phyloP scores from a whole-genome alignment of 345 rosid genomes.

The Sapria himalayana region DNA sequence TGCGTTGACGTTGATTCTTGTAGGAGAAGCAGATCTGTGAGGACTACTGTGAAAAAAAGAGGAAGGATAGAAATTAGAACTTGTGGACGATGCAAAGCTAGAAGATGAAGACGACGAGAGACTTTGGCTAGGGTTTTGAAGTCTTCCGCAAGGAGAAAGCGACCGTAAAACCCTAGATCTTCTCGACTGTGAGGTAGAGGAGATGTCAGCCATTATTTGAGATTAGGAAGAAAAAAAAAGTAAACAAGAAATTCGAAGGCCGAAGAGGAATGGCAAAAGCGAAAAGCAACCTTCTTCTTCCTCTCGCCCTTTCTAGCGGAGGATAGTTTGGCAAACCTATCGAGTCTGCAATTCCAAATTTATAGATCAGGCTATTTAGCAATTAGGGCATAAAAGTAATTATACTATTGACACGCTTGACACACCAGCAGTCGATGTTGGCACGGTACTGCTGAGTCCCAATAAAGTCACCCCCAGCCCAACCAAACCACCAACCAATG shows the following conservation, averaged over 20 bases:
- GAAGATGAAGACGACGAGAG: constrained; percentile 19
- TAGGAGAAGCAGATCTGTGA: constrained; percentile 42
- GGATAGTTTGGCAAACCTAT: constrained; percentile 59
- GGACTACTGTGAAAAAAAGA: constrained; percentile 9
- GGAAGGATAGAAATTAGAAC: constrained; percentile 8
- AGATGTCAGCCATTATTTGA: constrained; percentile 14
- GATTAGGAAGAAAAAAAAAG: neutral
- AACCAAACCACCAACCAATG: too few species aligned
- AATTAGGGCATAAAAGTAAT: too few species aligned
- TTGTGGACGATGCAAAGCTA: constrained; percentile 17
- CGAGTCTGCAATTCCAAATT: constrained; percentile 28
- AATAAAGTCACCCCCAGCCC: too few species aligned
- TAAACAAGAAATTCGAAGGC: neutral
- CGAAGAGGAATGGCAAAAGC: neutral
- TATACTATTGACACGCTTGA: too few species aligned
- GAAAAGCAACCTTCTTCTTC: neutral
- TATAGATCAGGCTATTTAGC: constrained; percentile 24
- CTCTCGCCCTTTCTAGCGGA: constrained; percentile 15
- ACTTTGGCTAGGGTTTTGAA: constrained; percentile 6
- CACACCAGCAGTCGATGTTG: too few species aligned
- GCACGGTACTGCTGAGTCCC: too few species aligned
- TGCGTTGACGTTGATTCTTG: constrained; percentile 36
- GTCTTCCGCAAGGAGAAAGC: constrained; percentile 26
- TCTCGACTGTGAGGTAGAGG: constrained; percentile 18
- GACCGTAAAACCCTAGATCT: constrained; percentile 36